Evolutionary conservation across 2,329 filamentous ascomycete species (phyloP), one percentile per base, ranked within the genome.

Genomic region (Fusarium sp.): DNA sequence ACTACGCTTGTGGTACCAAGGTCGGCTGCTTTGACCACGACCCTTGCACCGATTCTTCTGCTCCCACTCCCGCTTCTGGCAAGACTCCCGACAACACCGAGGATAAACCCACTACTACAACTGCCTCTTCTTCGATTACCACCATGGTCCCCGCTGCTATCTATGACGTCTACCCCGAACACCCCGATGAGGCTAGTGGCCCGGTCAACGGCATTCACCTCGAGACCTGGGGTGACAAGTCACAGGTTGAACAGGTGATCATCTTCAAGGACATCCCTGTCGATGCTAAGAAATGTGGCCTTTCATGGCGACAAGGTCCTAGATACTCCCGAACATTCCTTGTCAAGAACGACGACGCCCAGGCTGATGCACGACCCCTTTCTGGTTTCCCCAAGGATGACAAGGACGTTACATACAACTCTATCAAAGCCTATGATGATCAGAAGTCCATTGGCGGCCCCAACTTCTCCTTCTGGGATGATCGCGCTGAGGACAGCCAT

Each of bases 251-350:
- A 49, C 78, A 80, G 46, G 75, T 76, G 1, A 67, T 71, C 33
- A 64, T 78, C n/a, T 80, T 80, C 74, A 49, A 55, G 24, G 75
- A 70, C 29, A 75, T 80, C 55, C 78, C 79, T 0, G 37, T 71
- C 0, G 38, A 33, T 1, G 77, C 77, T 8, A 75, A 69, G 49
- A 39, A 44, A 5, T 80, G 79, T 68, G 23, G 26, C 2, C 64
- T 80, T 10, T 54, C 60, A 18, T 80, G 79, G 79, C 46, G 46
- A 4, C 79, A 80, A 12, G 81, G 78, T 10, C 77, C 76, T 10
- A 77, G 70, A 57, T 77, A 72, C 61, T 76, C 79, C 39, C 81
- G 78, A 61, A 76, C 75, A 48, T 80, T 83, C 62, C 76, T 76
- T 60, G 80, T 81, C 60, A 68, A 73, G 16, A 72, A 73, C 29